phyloP scores from a whole-genome alignment of 2,329 filamentous ascomycete genomes.

The Penicillium sp. region DNA sequence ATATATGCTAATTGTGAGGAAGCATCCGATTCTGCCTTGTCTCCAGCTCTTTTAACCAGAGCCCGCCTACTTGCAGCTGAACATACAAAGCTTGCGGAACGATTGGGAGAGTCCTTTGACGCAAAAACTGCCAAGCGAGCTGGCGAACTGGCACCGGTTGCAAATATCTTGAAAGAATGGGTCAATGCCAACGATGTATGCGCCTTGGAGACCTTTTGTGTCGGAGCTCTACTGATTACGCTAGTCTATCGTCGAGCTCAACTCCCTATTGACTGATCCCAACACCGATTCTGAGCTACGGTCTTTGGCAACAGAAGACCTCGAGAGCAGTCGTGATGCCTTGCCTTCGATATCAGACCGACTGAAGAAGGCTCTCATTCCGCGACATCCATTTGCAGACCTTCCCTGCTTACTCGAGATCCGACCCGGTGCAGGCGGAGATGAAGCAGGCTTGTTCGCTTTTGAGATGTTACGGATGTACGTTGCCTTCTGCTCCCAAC shows the following conservation, averaged over 20 bases:
- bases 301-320: conserved; percentile 63
- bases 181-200: conserved; percentile 56
- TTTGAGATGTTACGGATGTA: conserved; percentile 91
- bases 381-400: conserved; percentile 82
- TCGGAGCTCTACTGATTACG: background rate
- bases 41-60: conserved; percentile 54
- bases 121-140: conserved; percentile 55
- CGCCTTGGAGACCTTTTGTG: background rate
- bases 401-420: conserved; percentile 91
- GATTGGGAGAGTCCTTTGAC: conserved; percentile 56
- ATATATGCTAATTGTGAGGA: conserved; percentile 13
- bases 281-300: conserved; percentile 59
- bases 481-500: conserved; percentile 67
- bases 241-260: conserved; percentile 65
- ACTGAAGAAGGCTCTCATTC: conserved; percentile 75
- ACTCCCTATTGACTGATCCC: conserved; percentile 69
- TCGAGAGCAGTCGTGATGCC: conserved; percentile 61
- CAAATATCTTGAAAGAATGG: conserved; percentile 55
- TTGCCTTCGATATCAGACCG: conserved; percentile 63
- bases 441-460: conserved; percentile 88
- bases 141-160: conserved; percentile 54
- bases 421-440: conserved; percentile 83
- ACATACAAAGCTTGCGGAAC: conserved; percentile 52
- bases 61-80: conserved; percentile 56
- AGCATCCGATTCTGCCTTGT: conserved; percentile 41